phyloP scores from a whole-genome alignment of 2,329 filamentous ascomycete genomes.

The Conoideocrella luteorostrata region DNA sequence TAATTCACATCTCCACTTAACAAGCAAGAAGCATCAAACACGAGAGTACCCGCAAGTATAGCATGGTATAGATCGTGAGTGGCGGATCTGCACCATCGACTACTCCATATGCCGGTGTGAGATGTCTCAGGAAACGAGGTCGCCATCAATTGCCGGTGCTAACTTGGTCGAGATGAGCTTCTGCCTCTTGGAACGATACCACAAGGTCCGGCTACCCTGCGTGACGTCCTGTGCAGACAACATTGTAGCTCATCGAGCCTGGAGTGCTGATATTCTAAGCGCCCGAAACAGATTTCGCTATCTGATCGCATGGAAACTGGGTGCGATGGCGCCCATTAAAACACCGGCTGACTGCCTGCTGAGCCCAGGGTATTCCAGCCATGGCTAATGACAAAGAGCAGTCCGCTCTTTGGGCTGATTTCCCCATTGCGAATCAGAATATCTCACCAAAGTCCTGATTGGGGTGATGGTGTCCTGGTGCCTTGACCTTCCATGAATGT shows the following conservation, averaged over 20 bases:
- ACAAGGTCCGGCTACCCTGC: neutral
- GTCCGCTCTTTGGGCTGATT: neutral
- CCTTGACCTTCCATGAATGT: too few species aligned
- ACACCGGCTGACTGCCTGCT: neutral
- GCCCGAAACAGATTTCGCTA: conserved; percentile 1
- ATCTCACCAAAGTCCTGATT: neutral
- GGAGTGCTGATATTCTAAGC: neutral
- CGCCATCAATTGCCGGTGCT: neutral
- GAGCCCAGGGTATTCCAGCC: neutral
- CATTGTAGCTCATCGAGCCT: conserved; percentile 1
- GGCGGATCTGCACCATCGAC: conserved; percentile 1
- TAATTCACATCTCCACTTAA: neutral
- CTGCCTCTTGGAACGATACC: conserved; percentile 2
- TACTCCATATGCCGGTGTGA: neutral
- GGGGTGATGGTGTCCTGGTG: neutral
- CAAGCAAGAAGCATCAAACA: neutral
- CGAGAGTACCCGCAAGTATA: neutral
- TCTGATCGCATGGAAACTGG: neutral
- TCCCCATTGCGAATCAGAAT: neutral
- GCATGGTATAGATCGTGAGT: conserved; percentile 2
- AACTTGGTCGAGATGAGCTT: neutral
- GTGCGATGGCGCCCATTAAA: neutral
- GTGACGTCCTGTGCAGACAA: neutral
- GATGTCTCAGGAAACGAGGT: neutral
- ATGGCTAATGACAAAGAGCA: neutral